phyloP scores from a whole-genome alignment of 2,329 filamentous ascomycete species.

The Lasiodiplodia sp. region DNA sequence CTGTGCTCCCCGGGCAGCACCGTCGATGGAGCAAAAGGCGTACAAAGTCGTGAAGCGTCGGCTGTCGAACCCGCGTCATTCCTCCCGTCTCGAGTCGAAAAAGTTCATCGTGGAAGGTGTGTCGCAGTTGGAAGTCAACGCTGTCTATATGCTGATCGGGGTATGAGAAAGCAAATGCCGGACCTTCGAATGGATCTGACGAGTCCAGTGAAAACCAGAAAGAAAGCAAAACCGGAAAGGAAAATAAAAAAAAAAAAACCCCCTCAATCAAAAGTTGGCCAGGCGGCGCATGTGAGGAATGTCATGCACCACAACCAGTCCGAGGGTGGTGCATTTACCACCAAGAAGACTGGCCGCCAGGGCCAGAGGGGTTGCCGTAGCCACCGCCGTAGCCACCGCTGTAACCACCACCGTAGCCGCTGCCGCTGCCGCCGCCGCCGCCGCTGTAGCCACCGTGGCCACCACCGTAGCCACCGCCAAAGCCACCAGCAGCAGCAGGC shows the following conservation, averaged over 20 bases:
- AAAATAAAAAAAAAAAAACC: slow-evolving; percentile 31
- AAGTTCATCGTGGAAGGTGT: slow-evolving; percentile 48
- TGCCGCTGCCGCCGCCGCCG: slow-evolving; percentile 46
- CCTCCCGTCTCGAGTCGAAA: slow-evolving; percentile 34
- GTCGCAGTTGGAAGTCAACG: slow-evolving; percentile 55
- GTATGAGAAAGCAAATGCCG: slow-evolving; percentile 51
- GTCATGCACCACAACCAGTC: slow-evolving; percentile 33
- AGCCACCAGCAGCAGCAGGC: slow-evolving; percentile 46
- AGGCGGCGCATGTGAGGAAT: slow-evolving; percentile 17
- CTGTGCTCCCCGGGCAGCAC: slow-evolving; percentile 47
- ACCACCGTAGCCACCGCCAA: slow-evolving; percentile 53
- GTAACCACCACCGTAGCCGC: slow-evolving; percentile 54
- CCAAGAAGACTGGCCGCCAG: slow-evolving; percentile 72
- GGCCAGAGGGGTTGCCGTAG: slow-evolving; percentile 73
- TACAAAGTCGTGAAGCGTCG: slow-evolving; percentile 50
- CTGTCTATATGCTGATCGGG: slow-evolving; percentile 60
- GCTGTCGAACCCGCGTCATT: slow-evolving; percentile 42
- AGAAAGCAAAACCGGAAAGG: slow-evolving; percentile 41
- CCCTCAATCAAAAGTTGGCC: slow-evolving; percentile 5
- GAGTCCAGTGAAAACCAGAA: slow-evolving; percentile 41
- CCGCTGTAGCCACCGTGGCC: slow-evolving; percentile 46
- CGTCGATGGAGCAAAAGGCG: slow-evolving; percentile 45
- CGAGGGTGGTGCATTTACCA: slow-evolving; percentile 58
- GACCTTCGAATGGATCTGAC: slow-evolving; percentile 42
- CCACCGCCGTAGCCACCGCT: slow-evolving; percentile 50